Base-by-base conservation (phyloP, 441 rosid species). In the Metrosideros polymorpha region DNA sequence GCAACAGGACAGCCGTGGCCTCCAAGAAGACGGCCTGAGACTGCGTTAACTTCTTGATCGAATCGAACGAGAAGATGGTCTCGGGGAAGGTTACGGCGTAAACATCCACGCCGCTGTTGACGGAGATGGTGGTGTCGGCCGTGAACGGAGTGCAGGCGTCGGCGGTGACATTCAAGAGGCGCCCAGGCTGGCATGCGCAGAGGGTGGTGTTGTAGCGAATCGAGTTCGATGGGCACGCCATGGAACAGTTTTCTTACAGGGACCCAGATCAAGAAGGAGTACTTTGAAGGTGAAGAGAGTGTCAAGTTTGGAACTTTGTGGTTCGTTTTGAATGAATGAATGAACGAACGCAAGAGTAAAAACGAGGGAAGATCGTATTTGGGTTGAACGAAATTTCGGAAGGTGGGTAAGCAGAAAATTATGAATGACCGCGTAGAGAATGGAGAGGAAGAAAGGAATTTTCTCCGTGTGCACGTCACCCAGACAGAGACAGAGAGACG, bases 21-120 rank as follows among this genome's bases (percentile, higher is more conserved):
- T 98, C 99, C 85, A 98, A 86, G 94, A 98, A 98, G 13, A 98
- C 92, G 14, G 98, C 99, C 88, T 98, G 98, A 12, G 99, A 98
- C 89, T 96, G 97, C 79, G 96, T 95, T 86, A 96, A 93, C 93
- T 93, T 95, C 88, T 90, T 93, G 86, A 98, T 93, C 15, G 95
- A 90, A 39, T 98, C 98, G 87, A 96, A 98, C 7, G 95, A 89
- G 82, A 98, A 93, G 12, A 98, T 85, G 6, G 96, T 92, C 86
- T 91, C 94, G 3, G 98, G 97, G 77, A 96, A 93, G 9, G 95
- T 91, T 6, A 90, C 2, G 5, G 91, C 85, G 52, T 77, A 89
- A 87, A 86, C 88, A 83, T 90, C 94, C 45, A 94, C 86, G 6
- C 97, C 98, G 24, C 90, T 90, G 86, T 90, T 95, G 22, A 93